phyloP scores from a whole-genome alignment of 768 basidiomycete species.

The Boletus pseudo-olivaceus region DNA sequence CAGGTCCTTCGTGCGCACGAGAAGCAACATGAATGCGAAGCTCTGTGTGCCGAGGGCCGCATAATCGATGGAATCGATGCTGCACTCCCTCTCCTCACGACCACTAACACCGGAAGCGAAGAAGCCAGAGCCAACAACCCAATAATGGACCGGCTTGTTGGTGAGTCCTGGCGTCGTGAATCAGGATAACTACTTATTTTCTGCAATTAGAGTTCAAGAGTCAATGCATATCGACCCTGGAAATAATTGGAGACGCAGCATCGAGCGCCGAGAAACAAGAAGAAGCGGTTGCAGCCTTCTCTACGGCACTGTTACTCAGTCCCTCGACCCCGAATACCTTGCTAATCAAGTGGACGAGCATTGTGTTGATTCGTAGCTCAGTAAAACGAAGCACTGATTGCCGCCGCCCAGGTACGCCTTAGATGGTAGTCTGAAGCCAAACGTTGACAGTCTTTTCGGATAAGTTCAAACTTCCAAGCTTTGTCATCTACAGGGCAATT shows the following conservation, averaged over 20 bases:
- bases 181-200: neutral
- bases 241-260: neutral
- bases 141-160: neutral
- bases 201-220: neutral
- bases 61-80: conserved; percentile 8
- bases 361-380: neutral
- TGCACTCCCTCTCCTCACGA: neutral
- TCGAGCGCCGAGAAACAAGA: neutral
- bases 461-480: conserved; percentile 4
- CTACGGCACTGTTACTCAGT: neutral
- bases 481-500: neutral
- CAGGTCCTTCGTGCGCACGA: neutral
- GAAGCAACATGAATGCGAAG: neutral
- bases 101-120: neutral
- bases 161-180: neutral
- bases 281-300: neutral
- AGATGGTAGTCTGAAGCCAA: no score
- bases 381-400: neutral
- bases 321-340: neutral
- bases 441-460: neutral
- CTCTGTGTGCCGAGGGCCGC: neutral
- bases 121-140: neutral
- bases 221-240: neutral
- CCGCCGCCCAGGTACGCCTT: neutral
- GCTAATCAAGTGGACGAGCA: neutral